Percentiles rank a stretch among this genome's conserved stretches.
phyloP scores from a whole-genome alignment of 306 rosid species.

The Quercus agrifolia region DNA sequence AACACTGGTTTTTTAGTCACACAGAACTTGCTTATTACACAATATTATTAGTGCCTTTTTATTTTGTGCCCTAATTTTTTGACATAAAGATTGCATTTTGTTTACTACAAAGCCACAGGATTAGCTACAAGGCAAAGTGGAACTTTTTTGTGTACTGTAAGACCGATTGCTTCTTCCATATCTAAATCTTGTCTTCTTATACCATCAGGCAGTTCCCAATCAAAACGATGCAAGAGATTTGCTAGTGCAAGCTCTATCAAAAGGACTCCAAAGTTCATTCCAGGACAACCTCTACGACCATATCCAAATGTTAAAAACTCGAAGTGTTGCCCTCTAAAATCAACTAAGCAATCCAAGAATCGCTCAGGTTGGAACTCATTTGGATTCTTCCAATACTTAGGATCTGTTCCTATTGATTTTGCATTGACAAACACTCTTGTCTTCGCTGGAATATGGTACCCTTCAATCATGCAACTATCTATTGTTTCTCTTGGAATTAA shows the following conservation, averaged over 20 bases:
- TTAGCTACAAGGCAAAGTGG: constrained; percentile 22
- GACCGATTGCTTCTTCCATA: constrained; percentile 7
- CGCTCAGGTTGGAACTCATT: constrained; percentile 22
- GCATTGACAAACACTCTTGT: constrained; percentile 17
- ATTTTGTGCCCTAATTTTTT: not conserved
- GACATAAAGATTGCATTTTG: not conserved
- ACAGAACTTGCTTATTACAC: too few relatives aligned
- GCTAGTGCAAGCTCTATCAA: constrained; percentile 19
- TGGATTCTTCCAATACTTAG: constrained; percentile 14
- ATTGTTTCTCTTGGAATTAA: constrained; percentile 10
- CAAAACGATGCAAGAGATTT: constrained; percentile 23
- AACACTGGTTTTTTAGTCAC: too few relatives aligned
- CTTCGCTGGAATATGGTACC: not conserved
- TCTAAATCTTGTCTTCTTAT: constrained; percentile 21
- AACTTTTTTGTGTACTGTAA: constrained; percentile 16
- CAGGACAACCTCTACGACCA: constrained; percentile 29
- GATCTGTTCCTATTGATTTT: constrained; percentile 11
- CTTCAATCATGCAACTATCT: constrained; percentile 5
- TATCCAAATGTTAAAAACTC: constrained; percentile 19
- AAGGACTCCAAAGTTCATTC: not conserved
- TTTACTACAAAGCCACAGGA: not conserved
- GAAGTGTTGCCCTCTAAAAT: constrained; percentile 18
- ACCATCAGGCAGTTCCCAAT: constrained; percentile 28
- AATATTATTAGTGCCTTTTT: not conserved
- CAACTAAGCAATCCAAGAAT: constrained; percentile 10